Evolutionary conservation across 805 yeast species (phyloP), one percentile per base, ranked within the genome.

Genomic region (Phaffomyces antillensis): DNA sequence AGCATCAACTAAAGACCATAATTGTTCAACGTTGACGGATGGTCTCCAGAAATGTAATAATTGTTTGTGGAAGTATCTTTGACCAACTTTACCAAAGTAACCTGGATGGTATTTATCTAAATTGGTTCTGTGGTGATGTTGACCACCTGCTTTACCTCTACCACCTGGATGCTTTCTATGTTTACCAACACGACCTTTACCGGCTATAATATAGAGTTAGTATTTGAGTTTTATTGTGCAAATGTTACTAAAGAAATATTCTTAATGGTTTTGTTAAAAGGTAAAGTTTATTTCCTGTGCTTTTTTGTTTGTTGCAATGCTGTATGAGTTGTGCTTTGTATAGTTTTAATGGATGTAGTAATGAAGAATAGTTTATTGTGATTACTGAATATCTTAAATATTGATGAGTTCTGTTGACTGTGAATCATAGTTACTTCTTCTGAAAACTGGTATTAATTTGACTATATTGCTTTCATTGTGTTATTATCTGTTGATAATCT

Each of bases 71-170:
- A 83, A 91, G 84, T 86, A 84, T 86, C 99, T 88, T 97, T 91
- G 91, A 90, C 99, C 99, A 72, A 93, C 98, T 81, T 93, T 95
- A 86, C 99, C 99, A 79, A 93, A 93, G 91, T 93, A 93, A 89
- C 99, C 99, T 69, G 99, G 99, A 77, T 93, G 99, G 96, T 86
- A 93, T 78, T 91, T 93, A 76, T 93, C 99, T 80, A 93, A 76
- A 83, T 93, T 93, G 75, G 93, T 90, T 83, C 99, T 88, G 96
- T 93, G 99, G 79, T 93, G 99, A 77, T 91, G 98, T 79, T 81
- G 91, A 88, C 99, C 99, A 91, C 99, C 99, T 73, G 99, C 99
- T 90, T 78, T 91, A 93, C 99, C 99, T 79, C 98, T 90, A 80
- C 99, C 99, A 93, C 99, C 99, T 62, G 99, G 97, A 68, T 86